Base-by-base conservation (phyloP, 1,139 yeast genomes). In the Blastobotrys illinoisensis region DNA sequence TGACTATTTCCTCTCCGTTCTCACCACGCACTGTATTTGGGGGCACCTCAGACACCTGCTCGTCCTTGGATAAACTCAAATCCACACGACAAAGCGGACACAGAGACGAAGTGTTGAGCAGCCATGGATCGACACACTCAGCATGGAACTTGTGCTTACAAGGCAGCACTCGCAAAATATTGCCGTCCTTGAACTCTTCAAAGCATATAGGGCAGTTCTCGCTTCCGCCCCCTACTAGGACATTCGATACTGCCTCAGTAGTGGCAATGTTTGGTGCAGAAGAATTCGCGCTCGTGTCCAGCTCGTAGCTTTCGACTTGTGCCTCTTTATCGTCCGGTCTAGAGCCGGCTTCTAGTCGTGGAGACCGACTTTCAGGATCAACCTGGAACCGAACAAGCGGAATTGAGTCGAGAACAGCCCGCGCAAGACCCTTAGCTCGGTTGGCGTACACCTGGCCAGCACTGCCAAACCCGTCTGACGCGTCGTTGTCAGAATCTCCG, bases 71-170 rank as follows among this genome's bases (percentile, higher is more conserved):
- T 19, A 67, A 51, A 36, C 63, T 60, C 50, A 72, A 55, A 54
- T 87, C 95, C 45, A 88, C 77, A 60, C 89, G 83, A 71, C 96
- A 88, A 75, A 85, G 80, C 7, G 96, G 95, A 67, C 96, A 88
- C 62, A 88, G 86, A 0, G 89, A 88, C 54, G 88, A 79, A 57
- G 90, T 73, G 62, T 80, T 81, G 2, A 82, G 81, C 45, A 88
- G 74, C 96, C 96, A 88, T 0, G 93, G 91, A 65, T 88, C 95
- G 49, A 88, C 78, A 69, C 96, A 88, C 5, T 77, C 82, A 2
- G 87, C 80, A 66, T 88, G 96, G 76, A 85, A 88, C 9, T 85
- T 88, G 70, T 88, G 96, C 7, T 88, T 87, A 71, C 96, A 88
- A 7, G 88, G 78, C 51, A 88, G 73, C 0, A 89, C 88, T 54